Evolutionary conservation across 129 eudicot genomes (phyloP), one percentile per base, ranked within the genome.

Genomic region (Centella asiatica): DNA sequence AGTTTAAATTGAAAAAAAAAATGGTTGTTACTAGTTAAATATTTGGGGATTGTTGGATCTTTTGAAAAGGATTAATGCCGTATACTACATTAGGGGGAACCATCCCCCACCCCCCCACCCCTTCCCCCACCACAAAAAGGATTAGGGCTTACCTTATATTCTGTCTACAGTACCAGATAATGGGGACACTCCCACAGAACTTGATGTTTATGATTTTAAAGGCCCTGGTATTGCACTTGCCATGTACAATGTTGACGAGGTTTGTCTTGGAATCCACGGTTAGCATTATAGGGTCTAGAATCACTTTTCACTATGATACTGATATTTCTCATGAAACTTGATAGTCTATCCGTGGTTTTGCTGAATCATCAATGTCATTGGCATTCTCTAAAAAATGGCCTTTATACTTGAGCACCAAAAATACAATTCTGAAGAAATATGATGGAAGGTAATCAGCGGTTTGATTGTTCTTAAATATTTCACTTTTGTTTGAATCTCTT

Each of bases 141-240:
- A 56, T 53, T 19, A 6, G 53, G 64, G 24, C 57, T 18, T 56
- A 18, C 24, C 48, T 17, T 48, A 23, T 40, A 20, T 29, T 46
- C 60, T 68, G 62, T 34, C 78, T 57, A 28, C 71, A 92, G 98
- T 73, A 55, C 98, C 98, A 27, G 90, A 84, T 73, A 79, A 80
- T 71, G 90, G 84, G 49, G 90, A 60, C 70, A 78, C 73, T 44
- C 84, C 95, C 34, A 19, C 69, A 59, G 98, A 92, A 78, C 77
- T 84, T 70, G 84, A 92, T 67, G 90, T 92, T 57, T 92, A 73
- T 57, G 85, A 92, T 68, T 92, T 90, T 24, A 83, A 83, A 66
- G 94, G 95, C 47, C 95, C 97, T 74, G 97, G 97, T 11, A 75
- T 90, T 77, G 95, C 97, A 53, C 89, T 92, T 77, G 95, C 98